phyloP scores from a whole-genome alignment of 2,329 filamentous ascomycete genomes.

The Phoma sp. region DNA sequence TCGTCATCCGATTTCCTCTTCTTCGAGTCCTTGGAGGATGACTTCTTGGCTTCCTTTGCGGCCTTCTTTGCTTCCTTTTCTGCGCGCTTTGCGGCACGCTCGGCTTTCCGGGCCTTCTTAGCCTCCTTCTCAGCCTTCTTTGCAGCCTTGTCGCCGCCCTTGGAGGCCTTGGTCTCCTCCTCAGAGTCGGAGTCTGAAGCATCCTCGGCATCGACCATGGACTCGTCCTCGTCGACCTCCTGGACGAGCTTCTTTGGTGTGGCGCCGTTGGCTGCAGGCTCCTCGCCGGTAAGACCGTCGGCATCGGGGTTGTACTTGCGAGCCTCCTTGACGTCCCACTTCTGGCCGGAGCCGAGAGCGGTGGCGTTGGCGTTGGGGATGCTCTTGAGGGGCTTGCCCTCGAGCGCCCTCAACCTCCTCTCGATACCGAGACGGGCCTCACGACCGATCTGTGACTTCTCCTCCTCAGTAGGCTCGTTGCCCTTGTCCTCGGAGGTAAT shows the following conservation, averaged over 20 bases:
- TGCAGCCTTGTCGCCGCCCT: slow-evolving; percentile 47
- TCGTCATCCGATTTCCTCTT: slow-evolving; percentile 57
- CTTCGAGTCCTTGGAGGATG: slow-evolving; percentile 62
- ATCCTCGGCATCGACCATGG: slow-evolving; percentile 42
- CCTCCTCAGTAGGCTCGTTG: slow-evolving; percentile 79
- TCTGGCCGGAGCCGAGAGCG: slow-evolving; percentile 60
- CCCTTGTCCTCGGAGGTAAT: slow-evolving; percentile 59
- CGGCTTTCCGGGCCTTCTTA: slow-evolving; percentile 52
- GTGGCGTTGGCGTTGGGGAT: slow-evolving; percentile 66
- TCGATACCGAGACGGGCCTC: slow-evolving; percentile 75
- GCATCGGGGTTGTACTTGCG: slow-evolving; percentile 94
- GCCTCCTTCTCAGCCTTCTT: slow-evolving; percentile 52
- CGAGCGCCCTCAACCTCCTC: slow-evolving; percentile 75
- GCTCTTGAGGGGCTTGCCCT: slow-evolving; percentile 86
- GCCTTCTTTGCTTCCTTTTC: slow-evolving; percentile 60
- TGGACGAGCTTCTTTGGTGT: slow-evolving; percentile 55
- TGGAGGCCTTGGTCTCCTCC: slow-evolving; percentile 38
- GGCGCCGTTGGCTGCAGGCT: slow-evolving; percentile 61
- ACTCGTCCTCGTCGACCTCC: slow-evolving; percentile 54
- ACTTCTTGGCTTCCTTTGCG: slow-evolving; percentile 59
- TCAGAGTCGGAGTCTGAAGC: slow-evolving; percentile 39
- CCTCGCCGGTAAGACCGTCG: slow-evolving; percentile 78
- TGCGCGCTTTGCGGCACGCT: slow-evolving; percentile 47
- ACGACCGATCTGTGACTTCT: slow-evolving; percentile 81
- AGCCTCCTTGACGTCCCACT: slow-evolving; percentile 91